These are phyloP conservation scores for Calocera viscosa DNA, from an alignment of 768 basidiomycete genomes.

Conservation along the genomic window DNA sequence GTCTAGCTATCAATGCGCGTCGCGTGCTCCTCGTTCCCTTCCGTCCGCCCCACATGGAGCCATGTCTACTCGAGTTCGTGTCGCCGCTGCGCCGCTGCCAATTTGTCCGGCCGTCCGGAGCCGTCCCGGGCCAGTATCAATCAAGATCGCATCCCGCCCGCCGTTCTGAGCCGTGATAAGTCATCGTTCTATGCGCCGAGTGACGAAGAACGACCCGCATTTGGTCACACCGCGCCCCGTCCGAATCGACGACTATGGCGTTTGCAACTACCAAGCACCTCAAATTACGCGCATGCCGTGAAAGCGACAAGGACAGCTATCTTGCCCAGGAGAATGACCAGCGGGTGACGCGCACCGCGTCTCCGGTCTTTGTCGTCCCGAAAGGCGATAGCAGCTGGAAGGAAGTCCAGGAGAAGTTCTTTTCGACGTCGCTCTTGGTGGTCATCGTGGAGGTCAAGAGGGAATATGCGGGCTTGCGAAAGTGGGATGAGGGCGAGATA, in stretches of 20 bases:
- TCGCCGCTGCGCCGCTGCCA: too few species aligned
- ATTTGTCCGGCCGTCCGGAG: too few species aligned
- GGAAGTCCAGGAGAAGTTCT: not conserved
- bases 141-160: too few species aligned
- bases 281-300: not conserved
- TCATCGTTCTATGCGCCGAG: too few species aligned
- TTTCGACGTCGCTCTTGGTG: not conserved
- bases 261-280: constrained; percentile 1
- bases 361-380: not conserved
- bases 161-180: too few species aligned
- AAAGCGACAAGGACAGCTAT: not conserved
- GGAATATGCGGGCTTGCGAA: not conserved
- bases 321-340: not conserved
- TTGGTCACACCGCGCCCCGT: not conserved
- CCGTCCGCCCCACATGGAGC: too few species aligned
- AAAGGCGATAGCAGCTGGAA: not conserved
- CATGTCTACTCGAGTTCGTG: too few species aligned
- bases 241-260: not conserved
- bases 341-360: not conserved
- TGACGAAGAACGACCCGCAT: too few species aligned
- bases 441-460: not conserved
- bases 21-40: too few species aligned
- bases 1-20: too few species aligned
- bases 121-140: too few species aligned
- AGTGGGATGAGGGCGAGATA: not conserved